Conservation (phyloP, 768 basidiomycete species). For the Boletales sp. region DNA sequence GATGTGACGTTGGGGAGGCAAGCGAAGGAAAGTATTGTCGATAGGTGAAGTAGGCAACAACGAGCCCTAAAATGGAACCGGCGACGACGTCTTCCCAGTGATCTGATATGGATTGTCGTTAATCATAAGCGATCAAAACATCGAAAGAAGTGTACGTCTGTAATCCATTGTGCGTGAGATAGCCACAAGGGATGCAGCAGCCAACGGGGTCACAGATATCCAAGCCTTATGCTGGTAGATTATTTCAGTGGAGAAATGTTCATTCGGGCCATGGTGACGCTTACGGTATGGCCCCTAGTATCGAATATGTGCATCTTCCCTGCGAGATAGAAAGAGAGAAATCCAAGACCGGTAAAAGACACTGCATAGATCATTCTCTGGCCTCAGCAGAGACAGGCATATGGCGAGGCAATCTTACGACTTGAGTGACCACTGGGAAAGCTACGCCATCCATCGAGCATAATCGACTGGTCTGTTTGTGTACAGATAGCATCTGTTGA, state of each 20-base stretch:
- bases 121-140: constrained; percentile 6
- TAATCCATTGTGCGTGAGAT: constrained; percentile 91
- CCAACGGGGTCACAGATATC: constrained; percentile 73
- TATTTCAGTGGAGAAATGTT: neutral
- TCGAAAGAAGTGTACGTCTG: constrained; percentile 49
- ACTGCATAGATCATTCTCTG: constrained; percentile 42
- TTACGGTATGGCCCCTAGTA: constrained; percentile 64
- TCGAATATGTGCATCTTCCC: constrained; percentile 94
- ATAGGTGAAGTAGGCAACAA: constrained; percentile 71
- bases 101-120: constrained; percentile 41
- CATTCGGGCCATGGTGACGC: constrained; percentile 12
- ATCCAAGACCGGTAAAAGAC: constrained; percentile 90
- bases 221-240: constrained; percentile 67
- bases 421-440: constrained; percentile 93
- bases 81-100: constrained; percentile 91
- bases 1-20: constrained; percentile 56
- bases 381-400: neutral
- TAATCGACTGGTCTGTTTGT: constrained; percentile 50
- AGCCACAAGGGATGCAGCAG: constrained; percentile 74
- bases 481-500: constrained; percentile 79
- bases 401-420: constrained; percentile 42
- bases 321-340: constrained; percentile 82
- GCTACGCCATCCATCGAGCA: constrained; percentile 86
- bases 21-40: constrained; percentile 83
- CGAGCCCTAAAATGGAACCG: constrained; percentile 71